A percentile compares a stretch with the other conserved stretches of the same genome.
Conservation (phyloP, 1,284 basidiomycete genomes). For the Leccinum subrobustum region DNA sequence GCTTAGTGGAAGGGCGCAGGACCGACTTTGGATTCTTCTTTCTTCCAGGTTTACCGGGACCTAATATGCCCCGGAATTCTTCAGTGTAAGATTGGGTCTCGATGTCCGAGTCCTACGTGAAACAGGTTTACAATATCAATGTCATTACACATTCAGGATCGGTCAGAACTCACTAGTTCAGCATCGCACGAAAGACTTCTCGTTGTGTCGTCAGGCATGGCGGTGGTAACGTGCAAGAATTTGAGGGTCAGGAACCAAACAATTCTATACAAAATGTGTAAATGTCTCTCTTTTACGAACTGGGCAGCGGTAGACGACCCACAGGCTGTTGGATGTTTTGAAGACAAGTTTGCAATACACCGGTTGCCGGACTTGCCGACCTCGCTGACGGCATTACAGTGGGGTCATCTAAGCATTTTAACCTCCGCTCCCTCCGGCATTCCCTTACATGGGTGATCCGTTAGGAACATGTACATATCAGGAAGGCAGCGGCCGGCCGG, state of each 20-base stretch:
- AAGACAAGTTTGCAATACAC: background rate
- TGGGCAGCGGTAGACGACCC: slow-evolving; percentile 5
- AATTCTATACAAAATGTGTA: background rate
- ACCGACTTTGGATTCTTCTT: slow-evolving; percentile 84
- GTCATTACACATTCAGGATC: slow-evolving; percentile 13
- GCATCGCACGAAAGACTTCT: slow-evolving; percentile 30
- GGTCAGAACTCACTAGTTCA: slow-evolving; percentile 23
- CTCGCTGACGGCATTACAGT: slow-evolving; percentile 21
- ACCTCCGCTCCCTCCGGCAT: background rate
- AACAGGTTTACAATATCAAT: slow-evolving; percentile 15
- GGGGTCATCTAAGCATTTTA: slow-evolving; percentile 4
- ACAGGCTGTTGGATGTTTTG: slow-evolving; percentile 3
- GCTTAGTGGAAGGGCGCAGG: slow-evolving; percentile 13
- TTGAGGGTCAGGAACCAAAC: background rate
- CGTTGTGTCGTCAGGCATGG: slow-evolving; percentile 31
- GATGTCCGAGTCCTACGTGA: slow-evolving; percentile 57
- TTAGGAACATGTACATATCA: background rate
- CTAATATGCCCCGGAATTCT: slow-evolving; percentile 31
- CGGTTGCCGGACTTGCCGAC: slow-evolving; percentile 8
- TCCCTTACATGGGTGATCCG: background rate
- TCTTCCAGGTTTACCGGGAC: slow-evolving; percentile 68
- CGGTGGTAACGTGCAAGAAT: background rate
- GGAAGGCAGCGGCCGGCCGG: background rate
- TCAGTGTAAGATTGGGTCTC: slow-evolving; percentile 57
- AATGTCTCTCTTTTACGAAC: background rate